These are phyloP conservation scores for Ceratonia siliqua DNA, from an alignment of 306 rosid species.

Conservation along the genomic window DNA sequence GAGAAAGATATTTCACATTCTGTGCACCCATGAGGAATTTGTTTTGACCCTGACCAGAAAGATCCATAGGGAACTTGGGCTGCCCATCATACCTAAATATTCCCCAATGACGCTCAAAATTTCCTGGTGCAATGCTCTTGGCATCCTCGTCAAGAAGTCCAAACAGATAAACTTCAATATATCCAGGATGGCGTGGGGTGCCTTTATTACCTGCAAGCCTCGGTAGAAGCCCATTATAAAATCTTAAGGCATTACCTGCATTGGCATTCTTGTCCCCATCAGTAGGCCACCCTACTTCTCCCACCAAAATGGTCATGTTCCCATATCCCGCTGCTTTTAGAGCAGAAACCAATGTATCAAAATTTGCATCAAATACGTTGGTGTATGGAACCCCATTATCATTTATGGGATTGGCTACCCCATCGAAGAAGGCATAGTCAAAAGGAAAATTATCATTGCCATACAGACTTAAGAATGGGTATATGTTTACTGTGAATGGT, in stretches of 20 bases:
- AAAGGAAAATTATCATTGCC: constrained; percentile 82
- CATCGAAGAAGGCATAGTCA: constrained; percentile 93
- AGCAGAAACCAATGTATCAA: constrained; percentile 84
- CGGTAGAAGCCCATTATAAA: constrained; percentile 81
- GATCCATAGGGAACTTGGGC: constrained; percentile 70
- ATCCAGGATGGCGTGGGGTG: constrained; percentile 72
- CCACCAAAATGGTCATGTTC: constrained; percentile 73
- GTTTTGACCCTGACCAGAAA: constrained; percentile 72
- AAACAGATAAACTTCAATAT: constrained; percentile 81
- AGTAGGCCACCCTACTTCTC: constrained; percentile 99
- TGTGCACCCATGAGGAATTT: constrained; percentile 59
- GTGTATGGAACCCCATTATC: constrained; percentile 77
- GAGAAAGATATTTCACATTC: constrained; percentile 65
- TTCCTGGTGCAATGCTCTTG: constrained; percentile 82
- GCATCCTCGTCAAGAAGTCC: constrained; percentile 89
- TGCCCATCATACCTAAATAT: constrained; percentile 85
- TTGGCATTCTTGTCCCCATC: constrained; percentile 92
- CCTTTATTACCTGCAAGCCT: constrained; percentile 70
- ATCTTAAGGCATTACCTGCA: constrained; percentile 65
- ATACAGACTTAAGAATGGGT: constrained; percentile 90
- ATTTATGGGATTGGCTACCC: constrained; percentile 59
- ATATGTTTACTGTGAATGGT: constrained; percentile 90
- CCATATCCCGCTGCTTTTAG: constrained; percentile 63
- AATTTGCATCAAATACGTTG: constrained; percentile 93
- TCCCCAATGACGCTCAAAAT: constrained; percentile 95